Percentiles rank a stretch among this genome's conserved stretches.
Conservation (phyloP, 192 early-diverging fungal species). For the Entomortierella lignicola region DNA sequence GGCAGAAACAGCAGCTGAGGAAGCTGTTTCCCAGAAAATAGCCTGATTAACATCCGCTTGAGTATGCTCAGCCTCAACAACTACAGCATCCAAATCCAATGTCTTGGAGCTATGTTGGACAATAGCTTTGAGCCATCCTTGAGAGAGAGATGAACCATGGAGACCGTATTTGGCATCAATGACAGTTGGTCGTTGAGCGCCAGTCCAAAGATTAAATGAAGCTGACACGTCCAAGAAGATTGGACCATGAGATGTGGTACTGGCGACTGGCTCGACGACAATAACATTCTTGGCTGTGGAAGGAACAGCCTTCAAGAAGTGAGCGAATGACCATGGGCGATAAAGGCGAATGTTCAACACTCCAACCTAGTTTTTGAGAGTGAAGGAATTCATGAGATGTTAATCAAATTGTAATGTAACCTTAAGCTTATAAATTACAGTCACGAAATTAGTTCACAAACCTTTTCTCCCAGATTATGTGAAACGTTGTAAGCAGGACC, state of each 20-base stretch:
- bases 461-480: slow-evolving; percentile 58
- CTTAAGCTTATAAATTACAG: too few species aligned
- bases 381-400: neutral
- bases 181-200: slow-evolving; percentile 56
- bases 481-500: slow-evolving; percentile 69
- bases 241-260: slow-evolving; percentile 67
- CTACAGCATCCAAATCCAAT: slow-evolving; percentile 44
- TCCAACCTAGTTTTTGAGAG: slow-evolving; percentile 71
- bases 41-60: slow-evolving; percentile 58
- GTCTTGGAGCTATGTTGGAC: slow-evolving; percentile 35
- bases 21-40: slow-evolving; percentile 70
- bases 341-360: slow-evolving; percentile 81
- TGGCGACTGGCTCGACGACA: slow-evolving; percentile 75
- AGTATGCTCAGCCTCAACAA: slow-evolving; percentile 5
- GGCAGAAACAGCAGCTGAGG: slow-evolving; percentile 61
- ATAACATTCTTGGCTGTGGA: slow-evolving; percentile 72
- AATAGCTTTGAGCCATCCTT: slow-evolving; percentile 46
- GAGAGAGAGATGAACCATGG: slow-evolving; percentile 28
- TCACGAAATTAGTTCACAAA: neutral
- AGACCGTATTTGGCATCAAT: slow-evolving; percentile 55
- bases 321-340: slow-evolving; percentile 85
- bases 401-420: neutral
- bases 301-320: slow-evolving; percentile 79
- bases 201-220: slow-evolving; percentile 65
- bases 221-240: slow-evolving; percentile 82